These are phyloP conservation scores for Cordyceps cateniannulata DNA, from an alignment of 2,329 filamentous ascomycete genomes.

Conservation along the genomic window DNA sequence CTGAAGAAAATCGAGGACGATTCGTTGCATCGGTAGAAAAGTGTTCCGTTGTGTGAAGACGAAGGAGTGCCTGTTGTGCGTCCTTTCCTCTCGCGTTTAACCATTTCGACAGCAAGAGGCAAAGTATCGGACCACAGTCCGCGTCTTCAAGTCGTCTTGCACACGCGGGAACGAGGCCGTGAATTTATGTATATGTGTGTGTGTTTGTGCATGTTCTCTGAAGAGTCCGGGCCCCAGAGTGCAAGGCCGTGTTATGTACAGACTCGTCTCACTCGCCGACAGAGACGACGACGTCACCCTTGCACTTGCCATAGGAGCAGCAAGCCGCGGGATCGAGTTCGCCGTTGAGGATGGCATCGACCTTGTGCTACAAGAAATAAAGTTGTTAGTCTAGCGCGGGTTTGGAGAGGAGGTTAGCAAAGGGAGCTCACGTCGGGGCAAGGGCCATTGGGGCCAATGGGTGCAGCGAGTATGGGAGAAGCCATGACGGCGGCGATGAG, in stretches of 20 bases:
- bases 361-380: slow-evolving; percentile 21
- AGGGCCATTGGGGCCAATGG: slow-evolving; percentile 25
- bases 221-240: background rate
- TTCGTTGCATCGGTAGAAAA: background rate
- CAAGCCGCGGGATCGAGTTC: slow-evolving; percentile 41
- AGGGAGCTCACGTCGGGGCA: slow-evolving; percentile 25
- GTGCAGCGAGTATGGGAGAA: slow-evolving; percentile 14
- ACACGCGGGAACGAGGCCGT: slow-evolving; percentile 4
- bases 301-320: slow-evolving; percentile 48
- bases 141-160: background rate
- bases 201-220: background rate
- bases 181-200: background rate
- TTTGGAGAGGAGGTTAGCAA: background rate
- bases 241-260: background rate
- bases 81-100: background rate
- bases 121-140: background rate
- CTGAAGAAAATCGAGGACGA: background rate
- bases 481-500: slow-evolving; percentile 15
- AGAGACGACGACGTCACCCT: slow-evolving; percentile 41
- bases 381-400: background rate
- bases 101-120: background rate
- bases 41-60: background rate
- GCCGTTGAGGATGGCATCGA: slow-evolving; percentile 41
- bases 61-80: background rate
- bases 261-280: slow-evolving; percentile 28